A percentile compares a stretch with the other conserved stretches of the same genome.
phyloP scores from a whole-genome alignment of 108 stramenopile genomes.

The Discostella pseudostelligera region DNA sequence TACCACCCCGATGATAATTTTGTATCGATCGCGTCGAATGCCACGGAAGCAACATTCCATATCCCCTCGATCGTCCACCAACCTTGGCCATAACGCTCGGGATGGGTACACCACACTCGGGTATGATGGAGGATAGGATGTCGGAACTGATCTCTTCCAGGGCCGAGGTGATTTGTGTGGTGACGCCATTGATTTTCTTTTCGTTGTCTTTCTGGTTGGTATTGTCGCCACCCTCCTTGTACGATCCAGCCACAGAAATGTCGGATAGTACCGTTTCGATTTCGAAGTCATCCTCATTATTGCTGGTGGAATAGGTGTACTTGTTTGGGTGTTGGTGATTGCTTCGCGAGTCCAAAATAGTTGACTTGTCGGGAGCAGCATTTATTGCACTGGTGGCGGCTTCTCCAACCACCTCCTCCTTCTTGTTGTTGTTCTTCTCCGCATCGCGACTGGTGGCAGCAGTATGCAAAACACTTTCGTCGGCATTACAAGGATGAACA shows the following conservation, averaged over 20 bases:
- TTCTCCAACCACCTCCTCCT: neutral
- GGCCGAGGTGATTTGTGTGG: slow-evolving; percentile 5
- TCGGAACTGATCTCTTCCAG: slow-evolving; percentile 22
- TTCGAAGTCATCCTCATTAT: neutral
- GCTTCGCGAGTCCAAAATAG: neutral
- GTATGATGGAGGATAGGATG: slow-evolving; percentile 23
- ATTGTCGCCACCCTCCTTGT: neutral
- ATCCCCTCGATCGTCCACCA: slow-evolving; percentile 13
- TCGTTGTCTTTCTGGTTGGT: neutral
- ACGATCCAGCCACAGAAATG: neutral
- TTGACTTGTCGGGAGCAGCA: neutral
- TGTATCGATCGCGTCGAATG: slow-evolving; percentile 42
- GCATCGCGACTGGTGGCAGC: neutral
- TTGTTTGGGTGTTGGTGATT: neutral
- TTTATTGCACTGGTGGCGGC: neutral
- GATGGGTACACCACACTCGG: slow-evolving; percentile 42
- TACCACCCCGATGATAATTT: slow-evolving; percentile 27
- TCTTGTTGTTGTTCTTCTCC: too few relatives aligned
- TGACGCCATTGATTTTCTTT: neutral
- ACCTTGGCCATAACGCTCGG: slow-evolving; percentile 37
- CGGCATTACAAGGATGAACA: neutral
- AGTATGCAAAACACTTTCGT: neutral
- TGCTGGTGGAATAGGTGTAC: neutral
- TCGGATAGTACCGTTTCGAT: neutral
- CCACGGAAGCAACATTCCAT: slow-evolving; percentile 40